Evolutionary conservation across 495 filamentous ascomycete species (phyloP).

Genomic region (Xylaria scruposa): DNA sequence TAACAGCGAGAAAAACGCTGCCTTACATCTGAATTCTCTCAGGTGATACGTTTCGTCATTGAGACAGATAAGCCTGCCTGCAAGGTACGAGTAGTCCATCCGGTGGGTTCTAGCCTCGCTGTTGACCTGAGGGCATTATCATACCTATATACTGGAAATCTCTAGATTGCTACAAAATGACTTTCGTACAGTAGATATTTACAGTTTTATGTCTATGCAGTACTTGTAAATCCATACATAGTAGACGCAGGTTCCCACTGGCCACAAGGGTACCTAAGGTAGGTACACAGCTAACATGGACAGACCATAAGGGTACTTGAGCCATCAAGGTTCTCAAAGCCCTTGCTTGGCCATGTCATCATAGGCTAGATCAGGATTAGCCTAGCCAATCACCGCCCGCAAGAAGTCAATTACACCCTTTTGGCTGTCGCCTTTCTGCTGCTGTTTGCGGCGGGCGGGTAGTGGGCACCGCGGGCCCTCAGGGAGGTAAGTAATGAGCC

Average conservation of each 20-base stretch:
- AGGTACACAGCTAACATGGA: not conserved
- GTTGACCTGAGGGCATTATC: not conserved
- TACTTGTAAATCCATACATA: not conserved
- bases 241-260: not conserved
- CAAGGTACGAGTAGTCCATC: not conserved
- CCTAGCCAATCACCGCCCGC: slow-evolving; percentile 18
- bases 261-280: slow-evolving; percentile 1
- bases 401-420: slow-evolving; percentile 5
- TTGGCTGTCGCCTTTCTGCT: not conserved
- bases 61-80: too few relatives aligned
- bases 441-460: slow-evolving; percentile 12
- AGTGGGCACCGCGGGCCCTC: not conserved
- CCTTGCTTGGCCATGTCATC: not conserved
- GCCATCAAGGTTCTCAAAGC: slow-evolving; percentile 27
- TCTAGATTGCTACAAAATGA: not conserved
- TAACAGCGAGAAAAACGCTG: not conserved
- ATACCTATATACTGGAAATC: not conserved
- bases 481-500: not conserved
- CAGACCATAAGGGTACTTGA: slow-evolving; percentile 1
- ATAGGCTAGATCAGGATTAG: not conserved
- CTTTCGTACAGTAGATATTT: not conserved
- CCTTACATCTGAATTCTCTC: not conserved
- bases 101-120: not conserved
- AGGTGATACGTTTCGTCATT: not conserved
- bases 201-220: not conserved